These are phyloP conservation scores for Niebla homalea DNA, from an alignment of 495 filamentous ascomycete genomes.

Conservation along the genomic window DNA sequence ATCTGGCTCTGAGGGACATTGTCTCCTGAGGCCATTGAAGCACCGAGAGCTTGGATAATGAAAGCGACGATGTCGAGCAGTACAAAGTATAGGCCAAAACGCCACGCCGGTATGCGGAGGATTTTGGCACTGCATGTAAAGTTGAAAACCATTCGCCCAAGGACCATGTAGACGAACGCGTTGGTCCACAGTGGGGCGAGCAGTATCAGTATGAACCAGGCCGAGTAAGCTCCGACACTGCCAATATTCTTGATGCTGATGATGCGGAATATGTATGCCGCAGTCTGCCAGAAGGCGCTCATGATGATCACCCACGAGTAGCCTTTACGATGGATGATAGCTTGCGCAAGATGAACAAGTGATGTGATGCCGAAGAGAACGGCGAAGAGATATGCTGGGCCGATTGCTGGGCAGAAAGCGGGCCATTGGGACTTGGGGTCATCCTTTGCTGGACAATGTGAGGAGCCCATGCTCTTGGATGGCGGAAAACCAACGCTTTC, in stretches of 20 bases:
- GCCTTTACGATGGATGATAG: conserved; percentile 26
- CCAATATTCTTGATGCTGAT: conserved; percentile 13
- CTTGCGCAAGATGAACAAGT: conserved; percentile 26
- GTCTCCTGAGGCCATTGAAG: conserved; percentile 25
- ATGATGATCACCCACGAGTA: conserved; percentile 44
- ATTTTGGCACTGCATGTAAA: conserved; percentile 38
- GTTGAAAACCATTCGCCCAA: conserved; percentile 48
- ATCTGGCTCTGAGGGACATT: conserved; percentile 8
- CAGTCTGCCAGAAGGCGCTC: conserved; percentile 32
- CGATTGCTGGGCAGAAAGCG: conserved; percentile 15
- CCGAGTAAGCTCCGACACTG: conserved; percentile 7
- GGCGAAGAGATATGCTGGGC: conserved; percentile 22
- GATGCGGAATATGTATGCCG: conserved; percentile 28
- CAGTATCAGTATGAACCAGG: conserved; percentile 22
- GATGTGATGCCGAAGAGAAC: conserved; percentile 28
- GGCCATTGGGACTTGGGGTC: conserved; percentile 9
- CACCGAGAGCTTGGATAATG: conserved; percentile 46
- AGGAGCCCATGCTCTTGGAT: background rate
- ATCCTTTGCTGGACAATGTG: conserved; percentile 5
- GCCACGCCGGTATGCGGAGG: conserved; percentile 33
- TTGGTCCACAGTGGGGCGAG: conserved; percentile 36
- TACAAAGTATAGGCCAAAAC: conserved; percentile 45
- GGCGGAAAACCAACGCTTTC: background rate
- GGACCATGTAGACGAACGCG: conserved; percentile 56
- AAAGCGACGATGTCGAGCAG: conserved; percentile 49